Base-by-base conservation (phyloP, 495 filamentous ascomycete species). In the Penicillium desertorum region DNA sequence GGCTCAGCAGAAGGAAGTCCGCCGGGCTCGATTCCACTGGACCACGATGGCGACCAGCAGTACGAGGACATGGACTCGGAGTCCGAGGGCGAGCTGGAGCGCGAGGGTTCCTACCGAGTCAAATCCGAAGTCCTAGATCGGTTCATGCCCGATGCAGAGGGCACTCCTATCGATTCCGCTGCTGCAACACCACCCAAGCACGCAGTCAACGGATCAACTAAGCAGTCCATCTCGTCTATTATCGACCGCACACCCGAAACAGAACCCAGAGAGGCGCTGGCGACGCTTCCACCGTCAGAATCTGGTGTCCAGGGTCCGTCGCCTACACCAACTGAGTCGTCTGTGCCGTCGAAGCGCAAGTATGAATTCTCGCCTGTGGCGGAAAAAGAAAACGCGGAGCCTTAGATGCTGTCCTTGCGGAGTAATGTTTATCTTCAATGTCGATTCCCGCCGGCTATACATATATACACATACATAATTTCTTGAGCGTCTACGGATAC, bases 151-250 rank as follows among this genome's bases (percentile, higher is more conserved):
- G 62, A 68, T 3, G 37, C 46, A 2, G 61, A 64, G 14, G 50
- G 45, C 4, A 58, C 54, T 1, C 56, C 61, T 2, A 32, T 16
- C 0, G 39, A 59, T 1, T 52, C 43, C 17, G 29, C 66, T 12
- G 54, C 62, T 3, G 56, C 62, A 19, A 56, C 64, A 17, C 49
- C 59, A 29, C 23, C 61, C 32, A 57, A 67, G 22, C 68, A 64
- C 5, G 48, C 44, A 11, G 47, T 56, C 7, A 69, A 71, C 53
- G 62, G 65, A 47, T 75, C 75, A 4, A 73, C 65, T 14, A 77
- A 77, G 59, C 75, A 75, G 29, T 71, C 74, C n/a, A 79, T 79
- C 48, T 76, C 71, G 1, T 77, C 75, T 2, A 76, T 79, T 22
- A 77, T 79, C 45, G 76, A 79, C 57, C 71, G 71, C 12, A 67